Base-by-base conservation (phyloP, 139 green algal species). In the Mesotaenium endlicherianum region DNA sequence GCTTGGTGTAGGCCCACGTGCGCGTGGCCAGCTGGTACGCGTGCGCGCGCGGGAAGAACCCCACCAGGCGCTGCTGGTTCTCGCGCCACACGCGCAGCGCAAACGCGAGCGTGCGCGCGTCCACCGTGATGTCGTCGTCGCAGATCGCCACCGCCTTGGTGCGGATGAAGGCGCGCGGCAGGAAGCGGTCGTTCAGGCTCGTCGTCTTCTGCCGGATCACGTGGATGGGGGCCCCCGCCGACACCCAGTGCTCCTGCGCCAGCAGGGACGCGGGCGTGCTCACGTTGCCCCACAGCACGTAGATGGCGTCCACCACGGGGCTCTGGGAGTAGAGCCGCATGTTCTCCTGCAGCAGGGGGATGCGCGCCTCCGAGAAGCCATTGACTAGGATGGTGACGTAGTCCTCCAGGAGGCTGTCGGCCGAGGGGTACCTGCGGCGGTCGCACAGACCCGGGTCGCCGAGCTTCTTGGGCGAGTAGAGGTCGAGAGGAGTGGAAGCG, bases 161-260 rank as follows among this genome's bases (percentile, higher is more conserved):
- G 17, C 71, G 70, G 17, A 86, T 84, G 72, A 86, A 86, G 31
- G 40, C 40, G 69, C 80, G 50, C 43, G 80, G 80, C 36, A 86
- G 70, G 38, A 86, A 86, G 20, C 80, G 80, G 80, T 81, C 80
- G 49, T 86, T 86, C 47, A 86, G 72, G 49, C 80, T 86, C n/a
- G 31, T 85, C 3, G 69, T 77, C 30, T 50, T 41, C 49, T 86
- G 80, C 16, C 80, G 34, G 8, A 86, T 34, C 34, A 86, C 67
- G 58, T 50, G 80, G 36, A 86, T 76, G 45, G 70, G 70, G 41
- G 70, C 70, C 39, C 70, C 70, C 17, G 42, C 70, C 38, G 31
- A 49, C 11, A 34, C 6, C 43, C 42, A 79, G 8, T 8, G 11
- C 41, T 79, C 47, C 8, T 79, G 8, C 40, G 39, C 64, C 5